A percentile compares a stretch with the other conserved stretches of the same genome.
phyloP scores from a whole-genome alignment of 2,329 filamentous ascomycete species.

The Emmonsia crescens region DNA sequence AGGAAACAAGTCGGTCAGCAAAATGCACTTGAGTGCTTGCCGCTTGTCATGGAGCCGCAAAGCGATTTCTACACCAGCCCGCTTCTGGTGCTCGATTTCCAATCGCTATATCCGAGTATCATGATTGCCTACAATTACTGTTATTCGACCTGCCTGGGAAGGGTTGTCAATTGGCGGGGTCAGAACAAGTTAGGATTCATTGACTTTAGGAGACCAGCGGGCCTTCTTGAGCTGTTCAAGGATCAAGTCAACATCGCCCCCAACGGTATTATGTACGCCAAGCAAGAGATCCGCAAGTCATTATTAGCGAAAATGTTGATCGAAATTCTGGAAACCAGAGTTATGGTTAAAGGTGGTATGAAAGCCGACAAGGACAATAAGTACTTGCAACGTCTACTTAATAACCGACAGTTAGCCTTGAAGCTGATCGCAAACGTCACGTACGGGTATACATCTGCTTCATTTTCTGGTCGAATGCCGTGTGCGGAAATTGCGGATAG shows the following conservation, averaged over 20 bases:
- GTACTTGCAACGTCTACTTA: constrained; percentile 70
- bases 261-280: constrained; percentile 94
- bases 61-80: constrained; percentile 90
- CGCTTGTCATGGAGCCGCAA: constrained; percentile 93
- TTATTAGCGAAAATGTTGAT: constrained; percentile 91
- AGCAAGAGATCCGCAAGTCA: constrained; percentile 74
- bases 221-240: constrained; percentile 65
- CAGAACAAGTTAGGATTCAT: constrained; percentile 90
- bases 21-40: constrained; percentile 87
- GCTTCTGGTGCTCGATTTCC: constrained; percentile 84
- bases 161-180: constrained; percentile 78
- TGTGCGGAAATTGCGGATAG: constrained; percentile 97
- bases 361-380: constrained; percentile 84
- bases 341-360: constrained; percentile 98
- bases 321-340: constrained; percentile 87
- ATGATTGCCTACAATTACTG: constrained; percentile 99
- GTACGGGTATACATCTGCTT: constrained; percentile 94
- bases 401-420: constrained; percentile 86
- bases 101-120: constrained; percentile 89
- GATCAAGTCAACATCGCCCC: constrained; percentile 86
- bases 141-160: constrained; percentile 90
- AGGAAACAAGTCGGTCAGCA: constrained; percentile 86
- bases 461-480: constrained; percentile 94
- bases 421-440: constrained; percentile 98
- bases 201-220: constrained; percentile 67